A percentile compares a stretch with the other conserved stretches of the same genome.
These are phyloP conservation scores for Herpotrichia juniperi DNA, from an alignment of 2,329 filamentous ascomycete genomes.

Conservation along the genomic window DNA sequence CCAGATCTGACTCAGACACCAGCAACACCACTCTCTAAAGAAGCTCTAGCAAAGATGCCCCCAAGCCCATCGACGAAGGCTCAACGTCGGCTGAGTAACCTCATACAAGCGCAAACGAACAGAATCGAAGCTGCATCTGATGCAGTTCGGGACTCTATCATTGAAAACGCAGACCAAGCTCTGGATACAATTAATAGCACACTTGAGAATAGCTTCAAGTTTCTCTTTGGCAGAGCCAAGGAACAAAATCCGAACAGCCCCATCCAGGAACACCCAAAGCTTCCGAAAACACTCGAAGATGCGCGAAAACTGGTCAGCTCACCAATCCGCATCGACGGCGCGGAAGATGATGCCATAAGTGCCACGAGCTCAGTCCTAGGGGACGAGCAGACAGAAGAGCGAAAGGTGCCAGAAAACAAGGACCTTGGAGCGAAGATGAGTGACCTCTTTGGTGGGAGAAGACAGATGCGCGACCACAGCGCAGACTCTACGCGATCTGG, in stretches of 20 bases:
- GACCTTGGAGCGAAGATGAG: conserved; percentile 66
- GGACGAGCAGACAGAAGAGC: conserved; percentile 44
- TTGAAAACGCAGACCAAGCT: conserved; percentile 88
- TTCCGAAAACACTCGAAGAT: conserved; percentile 92
- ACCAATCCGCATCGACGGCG: conserved; percentile 56
- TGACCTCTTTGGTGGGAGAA: conserved; percentile 72
- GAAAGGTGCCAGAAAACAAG: conserved; percentile 19
- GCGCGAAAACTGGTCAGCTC: conserved; percentile 86
- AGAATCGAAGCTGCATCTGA: conserved; percentile 84
- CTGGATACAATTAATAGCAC: conserved; percentile 91
- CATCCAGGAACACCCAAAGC: conserved; percentile 49
- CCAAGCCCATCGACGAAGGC: conserved; percentile 56
- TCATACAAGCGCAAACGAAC: conserved; percentile 83
- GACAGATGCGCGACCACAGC: conserved; percentile 71
- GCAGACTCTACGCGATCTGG: conserved; percentile 73
- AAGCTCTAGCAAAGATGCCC: conserved; percentile 23
- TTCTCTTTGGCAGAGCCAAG: conserved; percentile 85
- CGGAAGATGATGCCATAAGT: conserved; percentile 62
- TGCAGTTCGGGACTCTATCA: conserved; percentile 68
- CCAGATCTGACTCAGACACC: conserved; percentile 47
- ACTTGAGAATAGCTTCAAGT: conserved; percentile 90
- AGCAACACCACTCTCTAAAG: conserved; percentile 37
- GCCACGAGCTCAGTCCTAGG: conserved; percentile 59
- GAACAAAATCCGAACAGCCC: conserved; percentile 60
- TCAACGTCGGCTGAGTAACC: conserved; percentile 79